These are phyloP conservation scores for Lentithecium fluviatile DNA, from an alignment of 495 filamentous ascomycete species.

Conservation along the genomic window DNA sequence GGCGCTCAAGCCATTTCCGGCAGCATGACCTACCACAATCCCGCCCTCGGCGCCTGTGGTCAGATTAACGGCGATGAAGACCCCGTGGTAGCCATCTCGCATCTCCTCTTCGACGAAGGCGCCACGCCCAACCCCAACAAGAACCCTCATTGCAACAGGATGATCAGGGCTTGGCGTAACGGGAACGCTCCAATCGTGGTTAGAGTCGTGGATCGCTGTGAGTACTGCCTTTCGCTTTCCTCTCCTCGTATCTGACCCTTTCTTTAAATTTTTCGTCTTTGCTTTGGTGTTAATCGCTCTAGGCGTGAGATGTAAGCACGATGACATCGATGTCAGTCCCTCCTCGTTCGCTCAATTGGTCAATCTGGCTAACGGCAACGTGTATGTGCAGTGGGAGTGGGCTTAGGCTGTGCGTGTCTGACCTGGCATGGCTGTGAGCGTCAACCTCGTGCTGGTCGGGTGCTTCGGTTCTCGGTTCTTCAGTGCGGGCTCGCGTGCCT, in stretches of 20 bases:
- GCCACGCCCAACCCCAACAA: conserved; percentile 57
- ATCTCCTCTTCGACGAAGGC: conserved; percentile 64
- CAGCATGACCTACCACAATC: conserved; percentile 69
- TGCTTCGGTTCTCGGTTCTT: no score
- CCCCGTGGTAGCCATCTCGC: conserved; percentile 64
- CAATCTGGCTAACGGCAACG: conserved; percentile 54
- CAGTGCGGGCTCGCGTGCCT: no score
- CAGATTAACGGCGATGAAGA: conserved; percentile 53
- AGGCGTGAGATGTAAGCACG: conserved; percentile 56
- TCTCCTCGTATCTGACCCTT: no score
- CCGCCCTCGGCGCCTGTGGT: conserved; percentile 72
- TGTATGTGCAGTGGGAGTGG: conserved; percentile 69
- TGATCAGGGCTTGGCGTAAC: conserved; percentile 54
- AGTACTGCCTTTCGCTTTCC: no score
- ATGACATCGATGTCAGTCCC: conserved; percentile 67
- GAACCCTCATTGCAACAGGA: conserved; percentile 69
- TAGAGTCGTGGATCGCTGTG: conserved; percentile 73
- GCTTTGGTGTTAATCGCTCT: not conserved
- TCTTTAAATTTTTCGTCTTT: conserved; percentile 2
- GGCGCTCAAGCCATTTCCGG: conserved; percentile 55
- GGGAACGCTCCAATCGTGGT: conserved; percentile 58
- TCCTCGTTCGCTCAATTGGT: conserved; percentile 62
- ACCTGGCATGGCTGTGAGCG: no score
- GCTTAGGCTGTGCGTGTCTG: conserved; percentile 42
- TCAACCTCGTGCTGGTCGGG: no score